A percentile compares a stretch with the other conserved stretches of the same genome.
phyloP scores from a whole-genome alignment of 331 rosid species.

The Cydonia oblonga region DNA sequence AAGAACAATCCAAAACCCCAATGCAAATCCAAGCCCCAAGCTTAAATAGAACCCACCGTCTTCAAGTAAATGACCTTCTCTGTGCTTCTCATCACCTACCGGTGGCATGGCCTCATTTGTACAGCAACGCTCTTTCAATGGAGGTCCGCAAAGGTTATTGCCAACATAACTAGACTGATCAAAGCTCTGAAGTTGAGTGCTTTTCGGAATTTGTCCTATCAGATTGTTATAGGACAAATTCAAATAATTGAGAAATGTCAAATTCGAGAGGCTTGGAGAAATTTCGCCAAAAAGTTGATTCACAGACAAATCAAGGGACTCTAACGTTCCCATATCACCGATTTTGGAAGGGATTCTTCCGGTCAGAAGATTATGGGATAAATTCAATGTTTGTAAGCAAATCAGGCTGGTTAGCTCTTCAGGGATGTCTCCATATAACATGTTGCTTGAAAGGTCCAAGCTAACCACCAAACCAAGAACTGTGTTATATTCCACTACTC shows the following conservation, averaged over 20 bases:
- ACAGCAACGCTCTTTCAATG: neutral
- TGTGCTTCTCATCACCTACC: neutral
- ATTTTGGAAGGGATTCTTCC: neutral
- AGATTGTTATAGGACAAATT: neutral
- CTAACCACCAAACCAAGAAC: accelerated
- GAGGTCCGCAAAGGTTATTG: neutral
- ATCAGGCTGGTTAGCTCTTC: neutral
- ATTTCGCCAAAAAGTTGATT: neutral
- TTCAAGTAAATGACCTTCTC: neutral
- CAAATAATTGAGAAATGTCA: neutral
- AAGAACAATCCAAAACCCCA: neutral
- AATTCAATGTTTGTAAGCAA: neutral
- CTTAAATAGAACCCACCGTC: neutral
- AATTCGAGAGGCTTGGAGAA: neutral
- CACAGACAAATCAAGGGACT: neutral
- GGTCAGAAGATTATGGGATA: accelerated
- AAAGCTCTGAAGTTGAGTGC: no score
- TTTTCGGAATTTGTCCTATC: no score
- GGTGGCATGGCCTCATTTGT: neutral
- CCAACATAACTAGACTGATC: no score
- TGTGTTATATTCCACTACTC: neutral
- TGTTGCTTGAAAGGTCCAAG: neutral
- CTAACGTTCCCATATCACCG: neutral
- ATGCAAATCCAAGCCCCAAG: neutral
- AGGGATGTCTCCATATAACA: neutral